Conservation (phyloP, 805 yeast genomes). For the Metschnikowia koreensis region DNA sequence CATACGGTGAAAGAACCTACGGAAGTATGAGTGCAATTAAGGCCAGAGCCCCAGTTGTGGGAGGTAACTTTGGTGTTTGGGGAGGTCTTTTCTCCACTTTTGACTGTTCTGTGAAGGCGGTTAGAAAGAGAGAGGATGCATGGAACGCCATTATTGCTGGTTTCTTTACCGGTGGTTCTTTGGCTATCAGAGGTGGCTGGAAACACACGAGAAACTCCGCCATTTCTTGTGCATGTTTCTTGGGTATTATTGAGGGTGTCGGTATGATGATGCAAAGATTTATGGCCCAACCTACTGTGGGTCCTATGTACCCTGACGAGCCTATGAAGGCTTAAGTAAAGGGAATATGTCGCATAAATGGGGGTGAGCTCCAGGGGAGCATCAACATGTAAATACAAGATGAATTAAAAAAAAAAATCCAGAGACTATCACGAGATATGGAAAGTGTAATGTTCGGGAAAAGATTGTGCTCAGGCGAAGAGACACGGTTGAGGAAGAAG, state of each 20-base stretch:
- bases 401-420: not conserved
- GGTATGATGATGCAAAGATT: conserved; percentile 93
- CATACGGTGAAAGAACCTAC: conserved; percentile 88
- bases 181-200: conserved; percentile 99
- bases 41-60: conserved; percentile 96
- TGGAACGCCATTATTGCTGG: conserved; percentile 98
- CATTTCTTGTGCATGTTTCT: conserved; percentile 93
- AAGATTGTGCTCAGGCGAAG: too few relatives aligned
- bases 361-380: conserved; percentile 5
- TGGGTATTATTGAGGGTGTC: conserved; percentile 97
- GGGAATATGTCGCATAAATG: not conserved
- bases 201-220: conserved; percentile 95
- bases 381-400: not conserved
- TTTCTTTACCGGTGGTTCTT: conserved; percentile 95
- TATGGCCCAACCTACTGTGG: conserved; percentile 67
- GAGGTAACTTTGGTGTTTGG: conserved; percentile 99
- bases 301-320: conserved; percentile 47
- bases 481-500: too few relatives aligned
- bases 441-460: not conserved
- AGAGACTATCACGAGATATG: not conserved
- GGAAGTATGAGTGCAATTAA: conserved; percentile 90
- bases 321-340: conserved; percentile 35
- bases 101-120: conserved; percentile 93
- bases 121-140: conserved; percentile 97
- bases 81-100: conserved; percentile 96